Percentiles rank a stretch among this genome's conserved stretches.
These are phyloP conservation scores for Nitzschia sp. DNA, from an alignment of 108 stramenopile genomes.

Conservation along the genomic window DNA sequence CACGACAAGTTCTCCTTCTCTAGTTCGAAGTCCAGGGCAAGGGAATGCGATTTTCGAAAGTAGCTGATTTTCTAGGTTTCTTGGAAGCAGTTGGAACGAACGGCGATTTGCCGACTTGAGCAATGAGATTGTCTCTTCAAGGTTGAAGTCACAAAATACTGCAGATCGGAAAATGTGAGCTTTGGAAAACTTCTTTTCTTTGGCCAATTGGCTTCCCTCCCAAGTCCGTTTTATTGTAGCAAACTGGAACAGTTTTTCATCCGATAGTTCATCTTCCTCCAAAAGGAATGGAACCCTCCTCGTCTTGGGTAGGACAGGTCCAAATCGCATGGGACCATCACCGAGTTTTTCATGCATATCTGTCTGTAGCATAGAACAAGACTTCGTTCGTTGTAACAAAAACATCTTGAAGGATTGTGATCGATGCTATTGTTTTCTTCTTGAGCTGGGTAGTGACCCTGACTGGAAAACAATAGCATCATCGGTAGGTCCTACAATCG, in stretches of 20 bases:
- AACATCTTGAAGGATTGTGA: neutral
- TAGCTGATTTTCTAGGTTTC: conserved; percentile 22
- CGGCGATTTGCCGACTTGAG: neutral
- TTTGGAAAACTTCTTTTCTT: conserved; percentile 7
- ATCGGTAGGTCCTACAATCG: no score
- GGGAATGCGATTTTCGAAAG: conserved; percentile 41
- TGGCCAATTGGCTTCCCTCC: neutral
- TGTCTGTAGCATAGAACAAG: conserved; percentile 2
- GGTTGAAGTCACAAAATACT: conserved; percentile 3
- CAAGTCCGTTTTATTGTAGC: neutral
- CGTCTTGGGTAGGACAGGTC: conserved; percentile 2
- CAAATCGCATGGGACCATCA: conserved; percentile 11
- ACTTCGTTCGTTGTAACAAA: neutral
- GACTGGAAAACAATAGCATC: no score
- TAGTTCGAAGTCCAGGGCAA: conserved; percentile 46
- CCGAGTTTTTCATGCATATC: neutral
- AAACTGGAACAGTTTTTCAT: neutral
- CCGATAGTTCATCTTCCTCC: neutral
- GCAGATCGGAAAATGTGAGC: conserved; percentile 2
- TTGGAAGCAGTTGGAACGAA: neutral
- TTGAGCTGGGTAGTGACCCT: no score
- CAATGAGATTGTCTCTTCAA: neutral
- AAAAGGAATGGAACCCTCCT: neutral
- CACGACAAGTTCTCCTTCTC: conserved; percentile 39
- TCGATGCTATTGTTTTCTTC: no score